Conservation (phyloP, 2,329 filamentous ascomycete species). For the Rutstroemia sp. region DNA sequence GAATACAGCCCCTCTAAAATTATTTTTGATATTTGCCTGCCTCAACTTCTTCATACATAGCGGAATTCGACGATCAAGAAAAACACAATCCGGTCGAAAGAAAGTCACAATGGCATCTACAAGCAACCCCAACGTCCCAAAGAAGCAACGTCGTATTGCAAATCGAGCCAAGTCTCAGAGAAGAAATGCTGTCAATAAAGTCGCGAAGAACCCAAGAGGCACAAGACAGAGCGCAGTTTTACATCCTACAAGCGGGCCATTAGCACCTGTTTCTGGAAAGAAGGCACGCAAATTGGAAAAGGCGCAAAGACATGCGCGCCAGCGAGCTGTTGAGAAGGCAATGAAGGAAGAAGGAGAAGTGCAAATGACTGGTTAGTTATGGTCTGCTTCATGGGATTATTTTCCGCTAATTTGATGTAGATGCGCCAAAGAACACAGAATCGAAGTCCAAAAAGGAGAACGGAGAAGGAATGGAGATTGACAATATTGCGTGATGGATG, state of each 20-base stretch:
- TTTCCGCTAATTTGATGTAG: background rate
- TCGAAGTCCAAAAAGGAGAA: background rate
- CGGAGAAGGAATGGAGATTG: conserved; percentile 8
- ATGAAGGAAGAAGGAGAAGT: conserved; percentile 28
- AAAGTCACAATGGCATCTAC: conserved; percentile 27
- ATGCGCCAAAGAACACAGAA: conserved; percentile 5
- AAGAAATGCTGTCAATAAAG: conserved; percentile 21
- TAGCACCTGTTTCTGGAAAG: conserved; percentile 28
- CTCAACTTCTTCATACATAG: background rate
- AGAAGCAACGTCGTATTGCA: conserved; percentile 27
- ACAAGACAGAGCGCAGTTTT: conserved; percentile 26
- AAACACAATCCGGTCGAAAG: background rate
- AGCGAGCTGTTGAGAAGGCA: conserved; percentile 27
- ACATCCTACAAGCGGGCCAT: conserved; percentile 26
- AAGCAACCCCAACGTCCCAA: conserved; percentile 30
- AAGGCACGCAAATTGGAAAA: conserved; percentile 30
- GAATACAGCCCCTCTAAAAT: background rate
- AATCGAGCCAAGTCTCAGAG: conserved; percentile 28
- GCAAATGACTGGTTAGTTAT: conserved; percentile 27
- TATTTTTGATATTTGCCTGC: background rate
- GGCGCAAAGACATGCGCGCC: conserved; percentile 27
- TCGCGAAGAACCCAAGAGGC: conserved; percentile 28
- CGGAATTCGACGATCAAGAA: background rate
- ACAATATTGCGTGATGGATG: conserved; percentile 1
- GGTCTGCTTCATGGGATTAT: no score